A percentile compares a stretch with the other conserved stretches of the same genome.
Conservation (phyloP, 495 filamentous ascomycete species). For the Endocarpon pusillum region DNA sequence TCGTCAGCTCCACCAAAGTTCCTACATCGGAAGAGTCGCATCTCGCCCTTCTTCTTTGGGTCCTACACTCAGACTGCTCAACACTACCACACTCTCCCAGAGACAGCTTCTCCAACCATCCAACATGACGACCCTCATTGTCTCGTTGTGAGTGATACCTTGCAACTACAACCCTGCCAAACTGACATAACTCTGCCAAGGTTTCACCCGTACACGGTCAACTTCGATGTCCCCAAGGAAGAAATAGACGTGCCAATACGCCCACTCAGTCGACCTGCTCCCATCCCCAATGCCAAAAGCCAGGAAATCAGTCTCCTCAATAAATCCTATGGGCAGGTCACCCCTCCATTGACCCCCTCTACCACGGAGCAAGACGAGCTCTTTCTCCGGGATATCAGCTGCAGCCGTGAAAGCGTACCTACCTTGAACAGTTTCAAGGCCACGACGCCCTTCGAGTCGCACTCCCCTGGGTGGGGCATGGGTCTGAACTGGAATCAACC, state of each 20-base stretch:
- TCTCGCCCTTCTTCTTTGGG: no score
- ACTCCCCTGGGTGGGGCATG: constrained; percentile 56
- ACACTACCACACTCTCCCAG: no score
- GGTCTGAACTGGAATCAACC: constrained; percentile 51
- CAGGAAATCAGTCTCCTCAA: constrained; percentile 14
- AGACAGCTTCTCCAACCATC: constrained; percentile 3
- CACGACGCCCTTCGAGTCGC: constrained; percentile 40
- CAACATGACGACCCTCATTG: constrained; percentile 69
- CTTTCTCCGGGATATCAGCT: constrained; percentile 18
- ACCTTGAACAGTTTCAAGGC: constrained; percentile 8
- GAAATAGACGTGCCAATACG: constrained; percentile 16
- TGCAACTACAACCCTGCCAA: constrained; percentile 2
- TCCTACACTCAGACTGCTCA: no score
- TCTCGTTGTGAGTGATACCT: constrained; percentile 50
- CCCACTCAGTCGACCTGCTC: no score
- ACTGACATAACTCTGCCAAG: constrained; percentile 25
- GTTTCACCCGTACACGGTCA: constrained; percentile 78
- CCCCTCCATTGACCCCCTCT: no score
- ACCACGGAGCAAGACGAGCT: constrained; percentile 26
- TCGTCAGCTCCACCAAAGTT: no score
- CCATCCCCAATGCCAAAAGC: constrained; percentile 15
- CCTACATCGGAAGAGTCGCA: no score
- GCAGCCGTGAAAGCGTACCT: background rate
- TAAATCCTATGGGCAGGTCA: no score
- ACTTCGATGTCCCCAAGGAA: constrained; percentile 39